Evolutionary conservation across 1,284 basidiomycete species (phyloP), one percentile per base, ranked within the genome.

Genomic region (Trametes hirsuta): DNA sequence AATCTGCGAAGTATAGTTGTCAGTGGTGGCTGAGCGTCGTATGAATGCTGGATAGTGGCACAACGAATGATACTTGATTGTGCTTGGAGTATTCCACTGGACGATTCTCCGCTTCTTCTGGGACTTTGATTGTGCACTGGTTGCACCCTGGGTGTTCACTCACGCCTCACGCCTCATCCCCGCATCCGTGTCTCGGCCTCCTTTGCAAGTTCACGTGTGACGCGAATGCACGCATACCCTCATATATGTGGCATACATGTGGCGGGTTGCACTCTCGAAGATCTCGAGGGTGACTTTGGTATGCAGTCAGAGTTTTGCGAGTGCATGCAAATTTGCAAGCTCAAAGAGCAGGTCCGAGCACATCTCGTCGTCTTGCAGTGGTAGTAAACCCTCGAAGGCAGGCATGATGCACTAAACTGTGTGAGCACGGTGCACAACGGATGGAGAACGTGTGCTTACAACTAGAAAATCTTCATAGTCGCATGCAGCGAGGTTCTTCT

Each of bases 231-330:
- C 30, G 47, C 15, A 47, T 21, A 6, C 30, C 9, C 3, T 35
- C 15, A 3, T 30, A 35, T 2, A 47, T 36, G 11, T 47, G 34
- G 4, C 9, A 3, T 30, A 35, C 12, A 47, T 36, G 11, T 47
- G 34, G 4, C 9, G 6, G 4, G 30, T 47, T 5, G 34, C 47
- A 9, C n/a, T 5, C 1, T 18, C 15, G 30, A 36, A 36, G 30
- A 47, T 47, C 15, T 36, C 12, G 8, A 47, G n/a, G 3, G 30
- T 47, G 8, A 47, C 30, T 9, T 35, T 15, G 5, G 47, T 36
- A 34, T 77, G 76, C 11, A 71, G 37, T 0, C 70, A 66, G 0
- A 77, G 63, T 41, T 76, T 76, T 0, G 74, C 73, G 0, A 72
- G 63, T 0, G 63, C 68, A 52, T 76, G 75, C 73, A 72, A 76